Evolutionary conservation across 306 rosid species (phyloP), one percentile per base, ranked within the genome.

Genomic region (Gynostemma pentaphyllum): DNA sequence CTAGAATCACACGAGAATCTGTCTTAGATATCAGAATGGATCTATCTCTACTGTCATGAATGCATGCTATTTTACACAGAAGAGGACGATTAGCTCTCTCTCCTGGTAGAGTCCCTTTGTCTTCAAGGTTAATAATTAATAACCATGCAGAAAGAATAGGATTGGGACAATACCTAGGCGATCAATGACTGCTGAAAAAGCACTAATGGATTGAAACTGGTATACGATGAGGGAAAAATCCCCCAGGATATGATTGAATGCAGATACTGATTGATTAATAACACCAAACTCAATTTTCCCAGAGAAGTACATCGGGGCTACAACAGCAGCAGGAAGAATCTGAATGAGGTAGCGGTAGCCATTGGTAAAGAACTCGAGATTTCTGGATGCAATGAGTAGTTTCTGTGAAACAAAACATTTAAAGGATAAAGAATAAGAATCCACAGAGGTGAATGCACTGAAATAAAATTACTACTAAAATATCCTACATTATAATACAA

Each of bases 201-300:
- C 94, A 39, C 96, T 92, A 46, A 92, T 81, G 45, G 99, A 79
- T 77, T 92, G 95, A 78, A 92, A 80, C 80, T 88, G 94, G 83
- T 84, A 92, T 45, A 92, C 88, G 32, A 92, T 81, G 70, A 92
- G 89, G 76, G 96, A 88, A 51, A 92, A 86, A 70, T 92, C 99
- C 44, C 94, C 84, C 61, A 92, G 94, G 70, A 92, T 86, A 68
- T 92, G 99, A 78, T 79, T 92, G 68, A 92, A 92, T 75, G 99
- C 96, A 68, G 96, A 92, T 62, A 86, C 94, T 18, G 99, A 92
- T 71, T 92, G 99, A 74, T 88, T 88, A 68, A 92, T 88, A 62
- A 92, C 95, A 68, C 99, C 99, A 76, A 92, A 86, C 82, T 92
- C 99, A 61, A 92, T 92, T 80, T 92, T 86, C 21, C 99, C 99